Conservation (phyloP, 2,329 filamentous ascomycete species). For the Chaetomiaceae sp. region DNA sequence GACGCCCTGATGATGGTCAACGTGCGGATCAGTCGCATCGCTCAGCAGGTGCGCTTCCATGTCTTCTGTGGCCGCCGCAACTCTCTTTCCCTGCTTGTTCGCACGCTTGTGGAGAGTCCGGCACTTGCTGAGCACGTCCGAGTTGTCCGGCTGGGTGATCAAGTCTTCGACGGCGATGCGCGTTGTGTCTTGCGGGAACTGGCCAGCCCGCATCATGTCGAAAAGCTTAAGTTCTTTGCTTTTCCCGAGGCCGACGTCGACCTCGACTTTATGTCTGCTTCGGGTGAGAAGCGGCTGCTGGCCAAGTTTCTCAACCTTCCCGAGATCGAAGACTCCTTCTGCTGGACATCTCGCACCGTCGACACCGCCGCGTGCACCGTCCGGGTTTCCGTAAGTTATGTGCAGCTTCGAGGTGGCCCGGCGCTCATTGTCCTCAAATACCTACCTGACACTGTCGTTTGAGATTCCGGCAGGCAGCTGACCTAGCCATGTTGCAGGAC, state of each 20-base stretch:
- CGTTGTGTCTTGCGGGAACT: background rate
- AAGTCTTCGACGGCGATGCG: background rate
- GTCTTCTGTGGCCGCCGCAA: background rate
- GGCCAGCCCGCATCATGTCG: background rate
- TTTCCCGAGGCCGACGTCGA: background rate
- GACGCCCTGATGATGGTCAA: constrained; percentile 3
- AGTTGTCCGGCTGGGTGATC: constrained; percentile 1
- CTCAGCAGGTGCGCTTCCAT: background rate
- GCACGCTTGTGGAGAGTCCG: background rate
- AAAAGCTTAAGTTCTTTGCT: background rate
- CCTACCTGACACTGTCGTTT: too few relatives aligned
- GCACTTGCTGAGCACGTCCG: background rate
- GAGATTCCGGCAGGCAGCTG: too few relatives aligned
- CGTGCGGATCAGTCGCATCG: background rate
- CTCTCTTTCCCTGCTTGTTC: background rate
- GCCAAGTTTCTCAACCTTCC: too few relatives aligned
- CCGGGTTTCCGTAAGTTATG: too few relatives aligned
- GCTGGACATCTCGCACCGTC: too few relatives aligned
- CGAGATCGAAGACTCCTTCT: too few relatives aligned
- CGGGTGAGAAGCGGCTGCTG: background rate
- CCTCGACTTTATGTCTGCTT: background rate
- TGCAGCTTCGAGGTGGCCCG: too few relatives aligned
- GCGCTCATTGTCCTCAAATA: too few relatives aligned
- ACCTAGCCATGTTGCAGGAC: too few relatives aligned
- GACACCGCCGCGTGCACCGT: too few relatives aligned